A percentile compares a stretch with the other conserved stretches of the same genome.
phyloP scores from a whole-genome alignment of 1,284 basidiomycete genomes.

The Agaricales sp. region DNA sequence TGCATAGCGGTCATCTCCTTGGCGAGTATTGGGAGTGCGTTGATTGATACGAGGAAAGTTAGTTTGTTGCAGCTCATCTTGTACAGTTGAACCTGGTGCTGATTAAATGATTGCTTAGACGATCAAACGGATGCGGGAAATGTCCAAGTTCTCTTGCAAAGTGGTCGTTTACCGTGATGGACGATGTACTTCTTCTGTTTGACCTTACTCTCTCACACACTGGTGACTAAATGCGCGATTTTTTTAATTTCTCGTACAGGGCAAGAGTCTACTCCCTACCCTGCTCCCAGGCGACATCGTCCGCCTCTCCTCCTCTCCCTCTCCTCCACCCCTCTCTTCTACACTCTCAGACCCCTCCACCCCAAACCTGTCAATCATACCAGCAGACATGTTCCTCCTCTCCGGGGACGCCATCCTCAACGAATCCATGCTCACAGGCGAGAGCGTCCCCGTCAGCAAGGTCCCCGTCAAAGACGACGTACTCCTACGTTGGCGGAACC shows the following conservation, averaged over 20 bases:
- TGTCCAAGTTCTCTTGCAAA: slow-evolving; percentile 87
- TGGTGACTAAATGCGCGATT: slow-evolving; percentile 6
- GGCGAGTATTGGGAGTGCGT: slow-evolving; percentile 78
- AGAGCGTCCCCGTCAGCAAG: slow-evolving; percentile 92
- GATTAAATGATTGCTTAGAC: slow-evolving; percentile 44
- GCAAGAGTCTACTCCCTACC: slow-evolving; percentile 63
- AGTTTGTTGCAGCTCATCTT: slow-evolving; percentile 9
- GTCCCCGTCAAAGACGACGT: slow-evolving; percentile 67
- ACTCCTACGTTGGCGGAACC: slow-evolving; percentile 60
- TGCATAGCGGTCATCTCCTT: slow-evolving; percentile 93
- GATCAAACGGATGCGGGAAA: slow-evolving; percentile 89
- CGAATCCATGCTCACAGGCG: slow-evolving; percentile 97
- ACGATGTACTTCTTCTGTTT: slow-evolving; percentile 43
- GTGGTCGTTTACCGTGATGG: slow-evolving; percentile 70
- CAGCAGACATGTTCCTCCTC: slow-evolving; percentile 87
- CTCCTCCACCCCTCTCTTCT: slow-evolving; percentile 47
- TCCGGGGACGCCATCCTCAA: slow-evolving; percentile 97
- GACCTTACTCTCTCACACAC: neutral
- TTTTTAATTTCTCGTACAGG: too few species aligned
- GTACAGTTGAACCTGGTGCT: slow-evolving; percentile 1
- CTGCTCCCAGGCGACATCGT: slow-evolving; percentile 93
- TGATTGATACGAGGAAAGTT: slow-evolving; percentile 89
- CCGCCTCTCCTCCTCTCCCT: slow-evolving; percentile 49
- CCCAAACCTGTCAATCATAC: slow-evolving; percentile 71
- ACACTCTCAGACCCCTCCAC: too few species aligned